Conservation (phyloP, 768 basidiomycete genomes). For the Rhodotorula diobovata region DNA sequence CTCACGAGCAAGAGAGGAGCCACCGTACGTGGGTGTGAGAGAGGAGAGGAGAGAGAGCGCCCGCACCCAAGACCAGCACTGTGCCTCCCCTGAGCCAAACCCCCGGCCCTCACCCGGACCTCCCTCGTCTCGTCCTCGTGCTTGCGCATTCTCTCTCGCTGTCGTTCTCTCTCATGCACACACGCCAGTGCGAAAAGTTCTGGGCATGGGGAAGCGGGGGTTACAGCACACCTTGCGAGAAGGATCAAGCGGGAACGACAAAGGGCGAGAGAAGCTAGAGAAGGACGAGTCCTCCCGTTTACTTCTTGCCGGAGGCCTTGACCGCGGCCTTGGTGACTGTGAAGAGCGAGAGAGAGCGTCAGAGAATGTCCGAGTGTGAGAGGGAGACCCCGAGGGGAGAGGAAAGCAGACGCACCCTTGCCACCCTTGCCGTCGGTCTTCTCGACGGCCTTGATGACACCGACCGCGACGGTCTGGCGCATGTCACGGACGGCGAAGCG, state of each 20-base stretch:
- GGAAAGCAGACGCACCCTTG: constrained; percentile 16
- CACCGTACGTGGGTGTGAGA: too few species aligned
- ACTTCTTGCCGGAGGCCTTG: constrained; percentile 25
- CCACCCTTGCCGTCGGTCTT: constrained; percentile 72
- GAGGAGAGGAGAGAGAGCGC: too few species aligned
- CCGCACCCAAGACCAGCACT: too few species aligned
- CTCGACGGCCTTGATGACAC: constrained; percentile 89
- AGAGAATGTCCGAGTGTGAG: not conserved
- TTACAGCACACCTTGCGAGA: not conserved
- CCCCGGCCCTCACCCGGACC: too few species aligned
- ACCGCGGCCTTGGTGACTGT: constrained; percentile 21
- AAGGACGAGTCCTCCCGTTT: not conserved
- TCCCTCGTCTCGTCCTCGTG: too few species aligned
- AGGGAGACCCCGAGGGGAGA: not conserved
- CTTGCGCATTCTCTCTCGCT: too few species aligned
- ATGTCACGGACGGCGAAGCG: constrained; percentile 99
- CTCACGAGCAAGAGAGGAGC: too few species aligned
- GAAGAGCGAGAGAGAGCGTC: not conserved
- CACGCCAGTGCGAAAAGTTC: too few species aligned
- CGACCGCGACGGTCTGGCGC: constrained; percentile 80
- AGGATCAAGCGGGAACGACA: not conserved
- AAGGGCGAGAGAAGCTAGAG: not conserved
- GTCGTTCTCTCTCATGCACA: too few species aligned
- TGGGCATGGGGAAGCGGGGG: not conserved
- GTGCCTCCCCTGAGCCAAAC: too few species aligned